phyloP scores from a whole-genome alignment of 169 alveolate species.

The Perkinsus chesapeaki region DNA sequence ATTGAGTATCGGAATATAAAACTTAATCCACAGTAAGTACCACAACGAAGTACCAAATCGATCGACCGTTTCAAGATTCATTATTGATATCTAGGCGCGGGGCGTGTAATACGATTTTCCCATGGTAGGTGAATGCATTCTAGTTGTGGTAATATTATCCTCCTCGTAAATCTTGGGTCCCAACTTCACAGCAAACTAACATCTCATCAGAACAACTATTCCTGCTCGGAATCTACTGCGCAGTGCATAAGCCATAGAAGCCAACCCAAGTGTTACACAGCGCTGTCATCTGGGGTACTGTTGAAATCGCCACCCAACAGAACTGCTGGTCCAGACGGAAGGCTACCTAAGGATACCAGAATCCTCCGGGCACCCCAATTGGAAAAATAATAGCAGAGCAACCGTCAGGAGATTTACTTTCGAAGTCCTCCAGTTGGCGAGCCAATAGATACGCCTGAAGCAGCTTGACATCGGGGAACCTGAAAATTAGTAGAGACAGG shows the following conservation, averaged over 20 bases:
- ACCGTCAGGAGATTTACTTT: too few relatives aligned
- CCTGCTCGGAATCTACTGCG: too few relatives aligned
- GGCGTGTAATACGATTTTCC: too few relatives aligned
- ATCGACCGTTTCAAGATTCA: neutral
- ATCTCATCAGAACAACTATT: too few relatives aligned
- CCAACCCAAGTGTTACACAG: neutral
- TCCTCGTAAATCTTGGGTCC: too few relatives aligned
- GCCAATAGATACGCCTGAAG: neutral
- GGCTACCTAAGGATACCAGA: neutral
- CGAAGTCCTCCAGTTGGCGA: neutral
- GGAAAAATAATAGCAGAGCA: neutral
- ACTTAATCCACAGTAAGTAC: too few relatives aligned
- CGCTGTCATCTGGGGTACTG: neutral
- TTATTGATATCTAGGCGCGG: neutral
- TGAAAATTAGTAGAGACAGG: neutral
- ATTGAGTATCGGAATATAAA: too few relatives aligned
- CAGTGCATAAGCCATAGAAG: neutral
- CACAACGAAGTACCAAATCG: too few relatives aligned
- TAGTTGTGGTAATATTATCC: too few relatives aligned
- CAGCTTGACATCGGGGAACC: neutral
- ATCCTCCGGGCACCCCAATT: neutral
- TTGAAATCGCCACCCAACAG: neutral
- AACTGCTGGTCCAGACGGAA: neutral
- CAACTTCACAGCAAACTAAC: too few relatives aligned
- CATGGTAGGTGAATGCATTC: too few relatives aligned